Conservation (phyloP, 306 rosid genomes). For the Lathyrus tuberosus region DNA sequence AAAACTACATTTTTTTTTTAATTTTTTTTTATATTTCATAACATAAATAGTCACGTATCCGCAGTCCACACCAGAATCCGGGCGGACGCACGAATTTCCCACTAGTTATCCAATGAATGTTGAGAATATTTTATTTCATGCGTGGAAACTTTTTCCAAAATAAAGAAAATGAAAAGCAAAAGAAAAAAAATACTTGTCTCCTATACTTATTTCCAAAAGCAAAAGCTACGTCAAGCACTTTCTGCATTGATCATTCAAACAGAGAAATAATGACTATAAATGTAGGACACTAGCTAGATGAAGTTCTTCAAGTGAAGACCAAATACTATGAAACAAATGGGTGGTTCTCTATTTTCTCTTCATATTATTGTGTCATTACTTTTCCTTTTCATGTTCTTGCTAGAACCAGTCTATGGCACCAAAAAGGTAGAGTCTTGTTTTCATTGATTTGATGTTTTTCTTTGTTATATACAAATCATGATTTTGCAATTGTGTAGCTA, state of each 20-base stretch:
- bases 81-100: too few relatives aligned
- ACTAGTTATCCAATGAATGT: too few relatives aligned
- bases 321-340: slow-evolving; percentile 4
- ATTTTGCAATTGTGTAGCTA: neutral
- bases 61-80: too few relatives aligned
- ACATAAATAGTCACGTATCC: too few relatives aligned
- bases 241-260: neutral
- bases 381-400: slow-evolving; percentile 18
- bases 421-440: slow-evolving; percentile 34
- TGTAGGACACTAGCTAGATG: neutral
- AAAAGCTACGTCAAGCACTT: slow-evolving; percentile 3
- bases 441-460: neutral
- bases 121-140: neutral
- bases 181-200: neutral
- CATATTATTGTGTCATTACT: slow-evolving; percentile 22
- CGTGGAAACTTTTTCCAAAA: neutral
- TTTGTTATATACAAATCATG: neutral
- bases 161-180: slow-evolving; percentile 9
- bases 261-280: neutral
- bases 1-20: too few relatives aligned
- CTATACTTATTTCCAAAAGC: neutral
- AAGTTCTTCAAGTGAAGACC: neutral
- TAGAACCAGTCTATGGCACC: slow-evolving; percentile 33
- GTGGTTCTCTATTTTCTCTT: slow-evolving; percentile 20
- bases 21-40: too few relatives aligned